phyloP scores from a whole-genome alignment of 371 early-diverging fungal species.

The Phascolomyces articulosus region DNA sequence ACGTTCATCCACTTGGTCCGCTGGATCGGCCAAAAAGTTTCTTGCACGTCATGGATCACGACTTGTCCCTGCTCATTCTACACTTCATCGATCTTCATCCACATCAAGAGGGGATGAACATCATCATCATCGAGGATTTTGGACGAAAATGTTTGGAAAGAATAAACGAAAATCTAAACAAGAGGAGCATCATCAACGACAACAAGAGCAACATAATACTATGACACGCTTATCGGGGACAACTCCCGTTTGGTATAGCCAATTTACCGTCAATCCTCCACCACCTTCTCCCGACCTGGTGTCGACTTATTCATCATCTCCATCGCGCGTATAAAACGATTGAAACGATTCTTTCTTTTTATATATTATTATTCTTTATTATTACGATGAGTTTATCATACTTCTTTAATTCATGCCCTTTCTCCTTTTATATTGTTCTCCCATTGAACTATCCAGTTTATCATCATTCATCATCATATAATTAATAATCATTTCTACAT shows the following conservation, averaged over 20 bases:
- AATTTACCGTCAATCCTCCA: conserved; percentile 14
- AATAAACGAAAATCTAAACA: not conserved
- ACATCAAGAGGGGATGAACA: not conserved
- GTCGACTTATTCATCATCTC: not conserved
- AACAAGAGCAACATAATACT: not conserved
- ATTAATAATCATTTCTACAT: too few species aligned
- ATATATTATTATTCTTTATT: too few species aligned
- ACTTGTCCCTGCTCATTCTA: not conserved
- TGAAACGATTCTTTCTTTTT: too few species aligned
- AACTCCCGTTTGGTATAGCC: conserved; percentile 20
- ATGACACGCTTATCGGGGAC: conserved; percentile 2
- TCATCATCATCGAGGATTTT: not conserved
- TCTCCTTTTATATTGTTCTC: not conserved
- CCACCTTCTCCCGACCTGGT: conserved; percentile 10
- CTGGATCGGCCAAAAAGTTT: conserved; percentile 4
- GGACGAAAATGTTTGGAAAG: not conserved
- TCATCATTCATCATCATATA: too few species aligned
- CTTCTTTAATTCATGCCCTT: not conserved
- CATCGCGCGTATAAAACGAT: not conserved
- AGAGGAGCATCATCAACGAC: not conserved
- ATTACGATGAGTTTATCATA: too few species aligned
- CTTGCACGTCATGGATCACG: conserved; percentile 4
- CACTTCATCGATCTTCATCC: too few species aligned
- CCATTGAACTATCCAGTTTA: too few species aligned
- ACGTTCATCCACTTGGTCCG: conserved; percentile 1